Evolutionary conservation across 441 rosid genomes (phyloP).

Genomic region (Syzygium syzygioides): DNA sequence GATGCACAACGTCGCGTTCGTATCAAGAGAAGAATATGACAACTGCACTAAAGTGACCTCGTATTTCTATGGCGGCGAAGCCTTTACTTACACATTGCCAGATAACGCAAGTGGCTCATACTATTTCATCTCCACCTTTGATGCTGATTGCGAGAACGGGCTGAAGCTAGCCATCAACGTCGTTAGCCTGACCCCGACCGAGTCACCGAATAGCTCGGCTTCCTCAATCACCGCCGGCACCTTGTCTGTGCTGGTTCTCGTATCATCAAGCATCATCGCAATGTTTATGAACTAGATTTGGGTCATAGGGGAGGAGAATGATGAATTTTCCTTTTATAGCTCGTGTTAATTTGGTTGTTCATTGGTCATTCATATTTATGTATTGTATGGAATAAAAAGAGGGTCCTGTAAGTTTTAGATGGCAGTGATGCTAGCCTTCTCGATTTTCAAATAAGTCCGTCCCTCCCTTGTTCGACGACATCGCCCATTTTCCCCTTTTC

Average conservation of each 20-base stretch:
- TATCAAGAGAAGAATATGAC: background rate
- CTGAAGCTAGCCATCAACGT: background rate
- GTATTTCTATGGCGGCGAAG: background rate
- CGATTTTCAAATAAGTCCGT: background rate
- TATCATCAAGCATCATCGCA: background rate
- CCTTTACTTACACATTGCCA: too few relatives aligned
- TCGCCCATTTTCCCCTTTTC: background rate
- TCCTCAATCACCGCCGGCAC: rapidly evolving
- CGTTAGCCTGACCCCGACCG: background rate
- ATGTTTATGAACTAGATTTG: background rate
- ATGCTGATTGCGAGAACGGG: background rate
- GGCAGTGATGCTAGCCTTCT: background rate
- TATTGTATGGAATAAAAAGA: background rate
- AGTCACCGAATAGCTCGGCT: background rate
- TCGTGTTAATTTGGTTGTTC: background rate
- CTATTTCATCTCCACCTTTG: background rate
- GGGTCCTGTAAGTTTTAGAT: background rate
- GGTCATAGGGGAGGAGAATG: background rate
- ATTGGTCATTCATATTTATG: background rate
- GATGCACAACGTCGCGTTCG: background rate
- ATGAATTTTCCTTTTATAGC: background rate
- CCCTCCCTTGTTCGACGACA: background rate
- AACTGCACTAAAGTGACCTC: background rate
- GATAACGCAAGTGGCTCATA: background rate
- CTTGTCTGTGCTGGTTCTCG: background rate